Evolutionary conservation across 495 filamentous ascomycete species (phyloP), one percentile per base, ranked within the genome.

Genomic region (Penicillium pulvis): DNA sequence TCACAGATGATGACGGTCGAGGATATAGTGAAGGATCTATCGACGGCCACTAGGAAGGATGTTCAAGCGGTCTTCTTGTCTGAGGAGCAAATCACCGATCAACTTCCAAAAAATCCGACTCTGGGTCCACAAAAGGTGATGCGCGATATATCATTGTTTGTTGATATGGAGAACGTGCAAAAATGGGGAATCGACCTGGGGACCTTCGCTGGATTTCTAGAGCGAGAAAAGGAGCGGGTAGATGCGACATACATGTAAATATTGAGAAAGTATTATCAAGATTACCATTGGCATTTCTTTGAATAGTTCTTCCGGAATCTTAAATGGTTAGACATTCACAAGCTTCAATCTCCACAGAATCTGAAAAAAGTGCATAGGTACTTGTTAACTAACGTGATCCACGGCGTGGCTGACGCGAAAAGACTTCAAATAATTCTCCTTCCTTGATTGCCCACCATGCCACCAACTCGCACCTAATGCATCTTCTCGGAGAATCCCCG

Each of bases 161-260:
- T 75, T 8, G 68, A 79, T 59, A 51, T 75, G 43, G 71, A 78
- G 14, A 56, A 71, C 16, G 55, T 75, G 17, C 71, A 58, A 48
- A 44, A 51, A 16, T 81, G 65, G 68, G 60, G 58, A 9, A 61
- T 76, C n/a, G 45, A 55, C 8, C 26, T 74, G 66, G 63, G 59
- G 1, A 75, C 62, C 4, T 79, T 81, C 53, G 53, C 63, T 24
- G 50, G 64, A 47, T 80, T 75, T 59, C 51, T 80, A 55, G 61
- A 63, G 57, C 63, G 75, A 51, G 72, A 80, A 59, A 69, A 69
- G 57, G 59, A 66, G 12, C 53, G 56, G 0, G 53, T 66, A n/a
- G 12, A 60, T 14, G 12, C n/a, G 30, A 57, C 59, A 31, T 66
- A 62, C 51, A 12, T 35, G 28, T 61, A 42, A 56, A 69, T 42